Evolutionary conservation across 192 early-diverging fungal species (phyloP).

Genomic region (Coemansia sp.): DNA sequence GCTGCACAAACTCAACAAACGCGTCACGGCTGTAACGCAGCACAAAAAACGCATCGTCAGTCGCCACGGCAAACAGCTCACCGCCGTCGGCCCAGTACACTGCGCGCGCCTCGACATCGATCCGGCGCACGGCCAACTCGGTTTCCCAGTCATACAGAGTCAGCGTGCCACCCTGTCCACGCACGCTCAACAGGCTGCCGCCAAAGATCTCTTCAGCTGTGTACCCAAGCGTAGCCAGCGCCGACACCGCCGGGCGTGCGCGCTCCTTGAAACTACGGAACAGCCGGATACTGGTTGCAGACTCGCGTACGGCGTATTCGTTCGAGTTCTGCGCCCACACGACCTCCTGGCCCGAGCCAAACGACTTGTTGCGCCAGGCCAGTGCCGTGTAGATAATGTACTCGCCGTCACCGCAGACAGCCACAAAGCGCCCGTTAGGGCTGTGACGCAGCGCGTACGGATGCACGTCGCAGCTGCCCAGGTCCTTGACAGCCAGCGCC

Average conservation of each 20-base stretch:
- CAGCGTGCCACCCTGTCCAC: conserved; percentile 65
- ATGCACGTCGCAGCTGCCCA: conserved; percentile 97
- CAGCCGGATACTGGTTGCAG: conserved; percentile 80
- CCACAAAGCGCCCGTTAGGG: conserved; percentile 98
- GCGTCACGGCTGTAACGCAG: conserved; percentile 91
- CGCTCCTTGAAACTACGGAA: conserved; percentile 98
- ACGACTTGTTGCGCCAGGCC: conserved; percentile 99
- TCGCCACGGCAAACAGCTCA: conserved; percentile 87
- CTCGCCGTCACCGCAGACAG: conserved; percentile 98
- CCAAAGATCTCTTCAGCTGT: conserved; percentile 94
- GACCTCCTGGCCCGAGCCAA: conserved; percentile 92
- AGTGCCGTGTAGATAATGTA: conserved; percentile 99
- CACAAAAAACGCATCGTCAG: conserved; percentile 93
- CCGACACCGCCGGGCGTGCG: conserved; percentile 48
- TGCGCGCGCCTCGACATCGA: conserved; percentile 86
- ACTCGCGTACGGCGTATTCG: conserved; percentile 96
- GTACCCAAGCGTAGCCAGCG: conserved; percentile 69
- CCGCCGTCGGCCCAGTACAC: conserved; percentile 96
- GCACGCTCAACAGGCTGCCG: conserved; percentile 87
- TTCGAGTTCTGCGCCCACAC: conserved; percentile 98
- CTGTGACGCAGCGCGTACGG: conserved; percentile 95
- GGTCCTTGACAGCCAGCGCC: conserved; percentile 81
- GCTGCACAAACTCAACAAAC: conserved; percentile 70
- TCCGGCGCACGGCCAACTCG: conserved; percentile 83
- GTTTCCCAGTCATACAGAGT: conserved; percentile 99